Evolutionary conservation across 2,329 filamentous ascomycete genomes (phyloP), one percentile per base, ranked within the genome.

Genomic region (Botryosphaeria dothidea): DNA sequence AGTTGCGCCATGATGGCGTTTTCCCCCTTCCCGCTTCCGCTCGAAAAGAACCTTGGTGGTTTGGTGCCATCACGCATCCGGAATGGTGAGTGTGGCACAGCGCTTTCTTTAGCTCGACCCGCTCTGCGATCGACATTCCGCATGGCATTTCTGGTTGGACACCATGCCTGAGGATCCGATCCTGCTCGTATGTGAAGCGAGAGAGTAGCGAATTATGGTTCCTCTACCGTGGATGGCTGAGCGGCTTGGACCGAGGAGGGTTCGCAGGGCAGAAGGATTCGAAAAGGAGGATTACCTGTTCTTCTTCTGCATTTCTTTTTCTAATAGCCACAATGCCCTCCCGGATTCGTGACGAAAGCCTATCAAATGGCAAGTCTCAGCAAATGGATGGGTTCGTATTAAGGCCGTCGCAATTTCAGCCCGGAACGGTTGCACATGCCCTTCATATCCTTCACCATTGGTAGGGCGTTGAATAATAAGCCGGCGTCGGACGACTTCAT

Each of bases 131-230:
- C 49, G 31, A 36, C 52, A 27, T 29, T n/a, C 19, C 5, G 13
- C 19, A 41, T 7, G 13, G 19, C 21, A 17, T 27, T n/a, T 31
- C 29, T 41, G 34, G 34, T 25, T 41, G 52, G 23, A 25, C 21
- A n/a, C 7, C 11, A 15, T 3, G 6, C 3, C 19, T 48, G 15
- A 27, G 23, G 15, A 29, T 45, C 13, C 11, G 17, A 29, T 57
- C 52, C 23, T 31, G 17, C 15, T 19, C 17, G 25, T 31, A 29
- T 36, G 19, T 11, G 49, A 52, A 36, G 49, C 49, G 27, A 51
- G 27, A n/a, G 25, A 31, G 9, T 3, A 34, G 27, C 17, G 49
- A 31, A n/a, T 31, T 73, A 66, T 65, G 73, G 31, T 8, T 34
- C 3, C 1, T 34, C 15, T 23, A 7, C 25, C 27, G 46, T 17